Base-by-base conservation (phyloP, 202 grass and related monocot genomes). In the Bolboschoenoplectus hybrid region DNA sequence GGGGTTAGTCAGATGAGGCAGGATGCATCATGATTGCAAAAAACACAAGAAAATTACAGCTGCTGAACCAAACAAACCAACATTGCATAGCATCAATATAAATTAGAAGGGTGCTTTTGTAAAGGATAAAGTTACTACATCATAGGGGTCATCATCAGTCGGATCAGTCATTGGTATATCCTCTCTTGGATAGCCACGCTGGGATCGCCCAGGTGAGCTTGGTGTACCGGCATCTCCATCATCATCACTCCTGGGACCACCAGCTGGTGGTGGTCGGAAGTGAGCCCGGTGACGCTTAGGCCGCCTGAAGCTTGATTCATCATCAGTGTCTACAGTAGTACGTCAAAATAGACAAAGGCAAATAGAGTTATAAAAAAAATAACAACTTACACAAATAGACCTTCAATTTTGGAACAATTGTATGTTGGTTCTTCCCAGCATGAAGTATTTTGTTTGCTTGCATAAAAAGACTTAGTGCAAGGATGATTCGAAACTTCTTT, bases 161-260 rank as follows among this genome's bases (percentile, higher is more conserved):
- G 92, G 97, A 66, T 98, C 97, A 73, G 93, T 98, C 91, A 92
- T 94, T 84, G 87, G 93, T 34, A 91, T 87, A 88, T 98, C 95
- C 69, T 90, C 90, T 73, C 94, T 91, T 44, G 92, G 90, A 84
- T 90, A 97, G 67, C 83, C 82, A 75, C 92, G 91, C 81, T 62
- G 95, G 34, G 91, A 93, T 60, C 91, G 90, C 89, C 93, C 97
- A 81, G 97, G 93, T 78, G 97, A 96, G 89, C 97, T 94, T 89
- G 89, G 93, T 20, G 85, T 94, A 69, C 85, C 90, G 85, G 85
- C 97, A 85, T 95, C 93, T 64, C 85, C 90, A 81, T 96, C 96
- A 87, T 96, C 95, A 85, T 95, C 93, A 87, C 89, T 97, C 85
- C 88, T 90, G 84, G 89, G 89, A 67, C 92, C 93, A 63, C 89